These are phyloP conservation scores for Fusarium annulatum DNA, from an alignment of 2,329 filamentous ascomycete species.

Conservation along the genomic window DNA sequence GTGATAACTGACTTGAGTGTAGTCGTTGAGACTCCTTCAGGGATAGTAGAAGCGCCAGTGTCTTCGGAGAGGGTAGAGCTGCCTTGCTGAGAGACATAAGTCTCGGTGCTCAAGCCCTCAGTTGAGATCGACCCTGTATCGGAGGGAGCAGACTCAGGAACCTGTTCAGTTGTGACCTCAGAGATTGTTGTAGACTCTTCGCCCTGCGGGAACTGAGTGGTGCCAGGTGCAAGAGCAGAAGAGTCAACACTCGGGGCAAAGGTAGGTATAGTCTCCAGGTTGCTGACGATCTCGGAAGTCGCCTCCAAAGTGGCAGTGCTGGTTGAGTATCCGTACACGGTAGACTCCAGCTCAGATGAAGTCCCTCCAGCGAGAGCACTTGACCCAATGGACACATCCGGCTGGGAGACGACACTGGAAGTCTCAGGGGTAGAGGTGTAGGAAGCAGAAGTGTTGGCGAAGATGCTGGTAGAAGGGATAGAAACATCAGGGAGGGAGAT, in stretches of 20 bases:
- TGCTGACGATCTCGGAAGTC: constrained; percentile 6
- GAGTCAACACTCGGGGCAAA: constrained; percentile 27
- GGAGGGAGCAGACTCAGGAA: not conserved
- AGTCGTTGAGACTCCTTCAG: not conserved
- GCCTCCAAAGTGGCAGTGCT: not conserved
- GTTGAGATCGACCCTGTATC: not conserved
- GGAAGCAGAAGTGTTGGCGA: constrained; percentile 6
- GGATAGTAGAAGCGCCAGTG: not conserved
- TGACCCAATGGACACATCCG: constrained; percentile 1
- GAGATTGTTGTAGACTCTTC: not conserved
- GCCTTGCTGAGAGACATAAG: constrained; percentile 3
- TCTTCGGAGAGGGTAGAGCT: not conserved
- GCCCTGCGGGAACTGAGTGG: not conserved
- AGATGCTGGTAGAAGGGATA: not conserved
- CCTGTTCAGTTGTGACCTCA: not conserved
- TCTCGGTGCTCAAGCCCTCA: not conserved
- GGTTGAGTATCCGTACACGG: constrained; percentile 31
- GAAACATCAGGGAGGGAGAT: constrained; percentile 22
- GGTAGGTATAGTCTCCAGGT: constrained; percentile 40
- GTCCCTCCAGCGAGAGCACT: constrained; percentile 26
- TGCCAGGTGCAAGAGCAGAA: constrained; percentile 26
- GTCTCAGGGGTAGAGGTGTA: constrained; percentile 12
- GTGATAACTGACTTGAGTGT: constrained; percentile 24
- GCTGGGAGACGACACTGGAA: not conserved
- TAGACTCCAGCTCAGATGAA: constrained; percentile 9